These are phyloP conservation scores for Anthracocystis walkeri DNA, from an alignment of 1,284 basidiomycete species.

Conservation along the genomic window DNA sequence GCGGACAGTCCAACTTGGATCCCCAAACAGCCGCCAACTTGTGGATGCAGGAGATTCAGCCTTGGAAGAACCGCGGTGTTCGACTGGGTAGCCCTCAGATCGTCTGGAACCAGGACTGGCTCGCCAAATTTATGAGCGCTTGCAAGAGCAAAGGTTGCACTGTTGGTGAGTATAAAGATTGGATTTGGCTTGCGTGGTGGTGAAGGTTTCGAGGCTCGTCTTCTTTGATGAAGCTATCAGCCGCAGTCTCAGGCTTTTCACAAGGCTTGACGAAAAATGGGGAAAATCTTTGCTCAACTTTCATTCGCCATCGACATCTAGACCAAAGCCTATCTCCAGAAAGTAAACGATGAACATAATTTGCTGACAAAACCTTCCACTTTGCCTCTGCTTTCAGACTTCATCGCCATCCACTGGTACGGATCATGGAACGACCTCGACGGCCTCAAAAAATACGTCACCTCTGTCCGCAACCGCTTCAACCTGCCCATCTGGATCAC, in stretches of 20 bases:
- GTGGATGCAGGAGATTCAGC: conserved; percentile 60
- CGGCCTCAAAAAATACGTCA: conserved; percentile 54
- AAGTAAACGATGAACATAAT: background rate
- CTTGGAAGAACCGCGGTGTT: conserved; percentile 58
- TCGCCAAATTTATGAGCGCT: conserved; percentile 53
- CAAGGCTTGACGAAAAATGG: too few relatives aligned
- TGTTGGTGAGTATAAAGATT: conserved; percentile 35
- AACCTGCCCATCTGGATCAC: conserved; percentile 64
- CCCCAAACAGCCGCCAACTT: conserved; percentile 47
- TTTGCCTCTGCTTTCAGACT: conserved; percentile 36
- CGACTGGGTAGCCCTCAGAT: conserved; percentile 63
- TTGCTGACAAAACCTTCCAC: conserved; percentile 14
- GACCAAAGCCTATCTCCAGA: conserved; percentile 7
- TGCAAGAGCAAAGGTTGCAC: conserved; percentile 57
- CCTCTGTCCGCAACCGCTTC: conserved; percentile 47
- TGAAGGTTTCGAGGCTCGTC: conserved; percentile 10
- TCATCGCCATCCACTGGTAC: conserved; percentile 68
- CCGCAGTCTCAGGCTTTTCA: too few relatives aligned
- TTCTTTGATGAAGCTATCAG: background rate
- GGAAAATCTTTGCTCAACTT: too few relatives aligned
- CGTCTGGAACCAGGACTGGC: conserved; percentile 62
- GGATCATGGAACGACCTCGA: conserved; percentile 52
- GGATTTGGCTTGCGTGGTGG: conserved; percentile 24
- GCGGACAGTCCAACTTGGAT: conserved; percentile 56
- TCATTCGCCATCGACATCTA: too few relatives aligned